Conservation (phyloP, 352 stramenopile species). For the Globisporangium sylvaticum region DNA sequence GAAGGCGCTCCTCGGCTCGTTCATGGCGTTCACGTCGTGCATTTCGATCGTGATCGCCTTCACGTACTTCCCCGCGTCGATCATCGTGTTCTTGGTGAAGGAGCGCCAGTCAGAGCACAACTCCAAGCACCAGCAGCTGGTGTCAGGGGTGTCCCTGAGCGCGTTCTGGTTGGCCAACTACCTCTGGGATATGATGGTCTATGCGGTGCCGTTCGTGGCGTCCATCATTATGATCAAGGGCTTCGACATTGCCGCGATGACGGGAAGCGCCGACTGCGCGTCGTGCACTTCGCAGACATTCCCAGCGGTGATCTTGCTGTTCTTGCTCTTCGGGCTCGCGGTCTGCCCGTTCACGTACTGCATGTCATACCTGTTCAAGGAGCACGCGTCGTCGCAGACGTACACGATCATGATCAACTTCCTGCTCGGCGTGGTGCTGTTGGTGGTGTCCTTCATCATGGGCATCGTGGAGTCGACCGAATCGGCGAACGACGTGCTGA, state of each 20-base stretch:
- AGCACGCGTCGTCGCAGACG: conserved; percentile 37
- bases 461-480: conserved; percentile 22
- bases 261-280: conserved; percentile 20
- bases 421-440: conserved; percentile 45
- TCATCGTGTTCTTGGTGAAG: conserved; percentile 93
- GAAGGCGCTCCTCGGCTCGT: conserved; percentile 40
- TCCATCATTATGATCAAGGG: conserved; percentile 35
- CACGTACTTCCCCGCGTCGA: conserved; percentile 86
- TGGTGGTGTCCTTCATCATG: conserved; percentile 47
- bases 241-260: conserved; percentile 28
- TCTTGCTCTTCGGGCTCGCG: conserved; percentile 58
- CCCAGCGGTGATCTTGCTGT: conserved; percentile 41
- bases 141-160: conserved; percentile 89
- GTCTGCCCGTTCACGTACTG: conserved; percentile 60
- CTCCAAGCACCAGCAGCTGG: conserved; percentile 94
- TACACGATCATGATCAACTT: conserved; percentile 60
- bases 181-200: conserved; percentile 89
- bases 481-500: conserved; percentile 31
- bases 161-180: conserved; percentile 96
- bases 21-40: conserved; percentile 63
- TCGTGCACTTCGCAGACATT: conserved; percentile 21
- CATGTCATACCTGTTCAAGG: conserved; percentile 54
- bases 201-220: conserved; percentile 59
- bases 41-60: conserved; percentile 89
- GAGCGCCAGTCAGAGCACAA: conserved; percentile 88